A percentile compares a stretch with the other conserved stretches of the same genome.
phyloP scores from a whole-genome alignment of 257 asterid genomes.

The Salvia miltiorrhiza region DNA sequence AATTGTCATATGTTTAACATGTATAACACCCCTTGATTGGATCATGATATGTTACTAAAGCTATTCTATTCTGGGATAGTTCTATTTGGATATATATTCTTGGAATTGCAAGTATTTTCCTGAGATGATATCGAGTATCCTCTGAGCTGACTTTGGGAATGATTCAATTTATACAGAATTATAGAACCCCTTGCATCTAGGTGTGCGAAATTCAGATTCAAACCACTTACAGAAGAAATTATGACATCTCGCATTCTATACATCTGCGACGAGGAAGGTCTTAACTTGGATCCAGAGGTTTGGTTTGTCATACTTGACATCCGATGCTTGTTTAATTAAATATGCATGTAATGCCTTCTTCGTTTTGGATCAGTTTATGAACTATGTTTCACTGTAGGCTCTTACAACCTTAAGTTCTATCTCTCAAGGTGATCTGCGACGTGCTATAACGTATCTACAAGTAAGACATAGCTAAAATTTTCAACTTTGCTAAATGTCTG shows the following conservation, averaged over 20 bases:
- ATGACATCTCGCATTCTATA: slow-evolving; percentile 73
- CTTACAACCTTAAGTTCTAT: slow-evolving; percentile 82
- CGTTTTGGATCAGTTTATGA: background rate
- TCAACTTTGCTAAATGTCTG: background rate
- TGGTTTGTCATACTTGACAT: slow-evolving; percentile 19
- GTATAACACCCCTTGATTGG: background rate
- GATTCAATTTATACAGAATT: slow-evolving; percentile 45
- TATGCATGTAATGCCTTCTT: background rate
- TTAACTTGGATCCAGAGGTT: slow-evolving; percentile 87
- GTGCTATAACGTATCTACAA: slow-evolving; percentile 93
- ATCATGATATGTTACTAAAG: background rate
- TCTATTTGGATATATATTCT: slow-evolving; percentile 1
- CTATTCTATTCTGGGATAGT: background rate
- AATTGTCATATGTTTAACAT: background rate
- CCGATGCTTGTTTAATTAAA: slow-evolving; percentile 10
- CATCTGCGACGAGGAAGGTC: slow-evolving; percentile 88
- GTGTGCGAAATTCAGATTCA: slow-evolving; percentile 97
- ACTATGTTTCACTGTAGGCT: slow-evolving; percentile 46
- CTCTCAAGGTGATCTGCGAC: slow-evolving; percentile 94
- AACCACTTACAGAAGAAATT: slow-evolving; percentile 88
- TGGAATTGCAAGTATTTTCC: background rate
- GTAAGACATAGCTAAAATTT: slow-evolving; percentile 41
- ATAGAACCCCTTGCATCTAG: slow-evolving; percentile 98
- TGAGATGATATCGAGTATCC: background rate
- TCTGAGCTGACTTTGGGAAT: slow-evolving; percentile 20